Conservation (phyloP, 805 yeast genomes). For the Starmerella ratchasimensis region DNA sequence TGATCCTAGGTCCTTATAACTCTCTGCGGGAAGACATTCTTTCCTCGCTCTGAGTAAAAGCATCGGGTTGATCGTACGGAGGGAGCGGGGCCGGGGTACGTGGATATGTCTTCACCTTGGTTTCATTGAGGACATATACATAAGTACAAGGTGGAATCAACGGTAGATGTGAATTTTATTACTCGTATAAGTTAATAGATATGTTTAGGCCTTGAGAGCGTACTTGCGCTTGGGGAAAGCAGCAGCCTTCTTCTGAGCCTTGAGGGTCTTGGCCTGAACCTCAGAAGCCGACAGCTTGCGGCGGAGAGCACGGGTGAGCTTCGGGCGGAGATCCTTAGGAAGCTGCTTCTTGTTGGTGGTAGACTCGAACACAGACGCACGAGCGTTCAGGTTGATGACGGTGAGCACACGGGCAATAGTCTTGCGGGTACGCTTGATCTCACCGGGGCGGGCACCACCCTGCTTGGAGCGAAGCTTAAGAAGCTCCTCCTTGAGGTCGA, state of each 20-base stretch:
- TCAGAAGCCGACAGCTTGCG: conserved; percentile 84
- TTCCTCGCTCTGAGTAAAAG: no score
- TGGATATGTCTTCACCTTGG: no score
- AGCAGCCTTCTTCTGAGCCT: conserved; percentile 79
- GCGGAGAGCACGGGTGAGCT: conserved; percentile 99
- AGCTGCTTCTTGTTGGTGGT: conserved; percentile 74
- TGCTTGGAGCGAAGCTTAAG: conserved; percentile 93
- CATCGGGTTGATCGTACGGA: no score
- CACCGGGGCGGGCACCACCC: conserved; percentile 48
- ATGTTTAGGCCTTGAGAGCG: conserved; percentile 86
- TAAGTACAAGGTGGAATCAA: no score
- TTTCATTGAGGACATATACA: no score
- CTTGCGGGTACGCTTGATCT: conserved; percentile 94
- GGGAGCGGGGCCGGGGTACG: no score
- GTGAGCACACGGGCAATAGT: conserved; percentile 97
- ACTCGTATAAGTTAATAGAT: no score
- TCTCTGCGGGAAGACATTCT: no score
- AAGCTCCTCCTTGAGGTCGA: conserved; percentile 92
- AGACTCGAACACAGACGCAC: conserved; percentile 87
- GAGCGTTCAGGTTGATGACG: conserved; percentile 89
- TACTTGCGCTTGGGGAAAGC: conserved; percentile 98
- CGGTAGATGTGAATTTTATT: no score
- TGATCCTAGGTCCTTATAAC: no score
- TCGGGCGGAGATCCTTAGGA: conserved; percentile 98
- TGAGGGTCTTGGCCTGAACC: conserved; percentile 66